Percentiles rank a stretch among this genome's conserved stretches.
These are phyloP conservation scores for Schizochytrium sp. DNA, from an alignment of 108 stramenopile genomes.

Conservation along the genomic window DNA sequence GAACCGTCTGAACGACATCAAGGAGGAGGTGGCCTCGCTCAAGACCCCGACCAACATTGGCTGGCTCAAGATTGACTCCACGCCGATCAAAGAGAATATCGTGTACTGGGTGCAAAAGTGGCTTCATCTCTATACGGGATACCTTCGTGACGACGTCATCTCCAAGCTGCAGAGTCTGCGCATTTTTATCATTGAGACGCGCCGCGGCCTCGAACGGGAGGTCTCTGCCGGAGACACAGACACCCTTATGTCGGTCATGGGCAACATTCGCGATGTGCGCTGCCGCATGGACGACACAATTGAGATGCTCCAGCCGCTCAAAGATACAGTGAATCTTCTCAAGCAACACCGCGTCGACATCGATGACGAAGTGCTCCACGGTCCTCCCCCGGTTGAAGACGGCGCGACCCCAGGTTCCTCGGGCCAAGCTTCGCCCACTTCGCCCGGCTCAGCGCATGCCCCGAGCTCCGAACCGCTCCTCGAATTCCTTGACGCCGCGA, in stretches of 20 bases:
- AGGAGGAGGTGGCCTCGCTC: conserved; percentile 45
- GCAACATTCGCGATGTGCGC: conserved; percentile 68
- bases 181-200: conserved; percentile 57
- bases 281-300: conserved; percentile 55
- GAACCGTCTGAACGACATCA: conserved; percentile 60
- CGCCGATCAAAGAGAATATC: conserved; percentile 64
- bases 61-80: conserved; percentile 68
- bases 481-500: conserved; percentile 73
- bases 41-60: conserved; percentile 58
- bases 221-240: conserved; percentile 49
- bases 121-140: conserved; percentile 57
- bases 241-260: conserved; percentile 65
- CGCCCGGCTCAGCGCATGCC: not conserved
- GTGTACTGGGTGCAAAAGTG: conserved; percentile 57
- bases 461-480: conserved; percentile 23
- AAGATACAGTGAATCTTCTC: conserved; percentile 59
- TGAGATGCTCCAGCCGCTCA: conserved; percentile 67
- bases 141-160: conserved; percentile 49
- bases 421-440: not conserved
- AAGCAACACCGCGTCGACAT: conserved; percentile 69
- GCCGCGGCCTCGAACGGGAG: conserved; percentile 48
- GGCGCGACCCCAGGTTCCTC: not conserved
- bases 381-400: not conserved
- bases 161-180: conserved; percentile 52
- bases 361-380: conserved; percentile 37